These are phyloP conservation scores for Plantago rigida DNA, from an alignment of 305 asterid genomes.

Conservation along the genomic window DNA sequence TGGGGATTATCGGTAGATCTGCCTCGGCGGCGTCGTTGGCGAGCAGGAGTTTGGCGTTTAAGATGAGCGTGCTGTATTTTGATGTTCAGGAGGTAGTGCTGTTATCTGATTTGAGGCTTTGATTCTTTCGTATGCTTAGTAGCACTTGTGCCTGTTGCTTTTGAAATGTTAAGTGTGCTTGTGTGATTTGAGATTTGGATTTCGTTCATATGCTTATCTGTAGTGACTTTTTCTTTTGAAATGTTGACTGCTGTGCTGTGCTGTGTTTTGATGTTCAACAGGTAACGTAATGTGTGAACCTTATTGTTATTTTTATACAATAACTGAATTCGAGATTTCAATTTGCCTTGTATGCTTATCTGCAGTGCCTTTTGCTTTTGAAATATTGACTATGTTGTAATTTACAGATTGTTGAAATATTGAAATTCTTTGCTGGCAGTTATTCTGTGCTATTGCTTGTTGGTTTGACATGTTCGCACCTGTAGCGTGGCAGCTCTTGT, in stretches of 20 bases:
- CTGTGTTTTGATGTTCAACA: too few relatives aligned
- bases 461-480: background rate
- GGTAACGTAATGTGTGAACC: background rate
- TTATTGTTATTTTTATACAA: background rate
- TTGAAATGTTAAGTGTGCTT: too few relatives aligned
- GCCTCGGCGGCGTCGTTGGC: constrained; percentile 91
- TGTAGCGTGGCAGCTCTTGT: background rate
- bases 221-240: background rate
- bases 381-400: too few relatives aligned
- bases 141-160: too few relatives aligned
- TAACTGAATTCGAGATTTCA: too few relatives aligned
- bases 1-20: constrained; percentile 96
- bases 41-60: constrained; percentile 82
- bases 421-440: background rate
- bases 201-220: background rate
- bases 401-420: background rate
- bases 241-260: too few relatives aligned
- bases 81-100: constrained; percentile 54
- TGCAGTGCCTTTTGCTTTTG: background rate
- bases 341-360: background rate
- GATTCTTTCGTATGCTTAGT: too few relatives aligned
- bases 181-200: too few relatives aligned
- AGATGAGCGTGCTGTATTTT: constrained; percentile 87
- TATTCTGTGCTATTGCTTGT: background rate
- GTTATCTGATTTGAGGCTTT: too few relatives aligned